A percentile compares a stretch with the other conserved stretches of the same genome.
Conservation (phyloP, 495 filamentous ascomycete species). For the Aspergillus kassunensis region DNA sequence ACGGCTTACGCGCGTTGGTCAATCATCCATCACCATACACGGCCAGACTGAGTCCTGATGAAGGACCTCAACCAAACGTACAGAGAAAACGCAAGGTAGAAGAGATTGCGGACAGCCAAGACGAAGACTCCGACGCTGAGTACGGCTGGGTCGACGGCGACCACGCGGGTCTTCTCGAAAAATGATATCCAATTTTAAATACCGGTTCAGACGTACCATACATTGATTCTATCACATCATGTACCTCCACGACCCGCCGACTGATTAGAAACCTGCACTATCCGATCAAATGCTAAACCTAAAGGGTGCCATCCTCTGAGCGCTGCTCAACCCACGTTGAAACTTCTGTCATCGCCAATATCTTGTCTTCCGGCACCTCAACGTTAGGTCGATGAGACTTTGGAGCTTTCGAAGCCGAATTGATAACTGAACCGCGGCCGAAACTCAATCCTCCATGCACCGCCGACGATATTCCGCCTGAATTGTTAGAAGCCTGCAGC, state of each 20-base stretch:
- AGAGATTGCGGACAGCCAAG: constrained; percentile 49
- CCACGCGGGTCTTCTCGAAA: constrained; percentile 14
- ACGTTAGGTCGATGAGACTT: not conserved
- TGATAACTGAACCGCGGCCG: not conserved
- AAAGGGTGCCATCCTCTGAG: not conserved
- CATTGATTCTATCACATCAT: not conserved
- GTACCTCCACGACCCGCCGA: not conserved
- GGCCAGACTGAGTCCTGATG: not conserved
- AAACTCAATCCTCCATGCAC: constrained; percentile 4
- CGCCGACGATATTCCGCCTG: constrained; percentile 1
- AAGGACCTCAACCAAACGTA: constrained; percentile 1
- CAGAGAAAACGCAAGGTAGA: constrained; percentile 47
- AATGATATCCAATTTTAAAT: not conserved
- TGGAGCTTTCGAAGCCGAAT: not conserved
- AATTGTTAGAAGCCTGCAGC: constrained; percentile 1
- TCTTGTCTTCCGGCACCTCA: constrained; percentile 12
- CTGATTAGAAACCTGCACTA: not conserved
- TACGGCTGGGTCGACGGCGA: constrained; percentile 27
- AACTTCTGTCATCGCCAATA: constrained; percentile 19
- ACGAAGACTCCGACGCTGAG: constrained; percentile 44
- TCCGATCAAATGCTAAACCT: not conserved
- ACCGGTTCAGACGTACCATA: too few species aligned
- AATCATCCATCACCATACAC: constrained; percentile 1
- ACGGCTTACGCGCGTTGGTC: constrained; percentile 23
- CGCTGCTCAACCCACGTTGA: constrained; percentile 14